A percentile compares a stretch with the other conserved stretches of the same genome.
phyloP scores from a whole-genome alignment of 1,284 basidiomycete species.

The Fomitopsis schrenkii region DNA sequence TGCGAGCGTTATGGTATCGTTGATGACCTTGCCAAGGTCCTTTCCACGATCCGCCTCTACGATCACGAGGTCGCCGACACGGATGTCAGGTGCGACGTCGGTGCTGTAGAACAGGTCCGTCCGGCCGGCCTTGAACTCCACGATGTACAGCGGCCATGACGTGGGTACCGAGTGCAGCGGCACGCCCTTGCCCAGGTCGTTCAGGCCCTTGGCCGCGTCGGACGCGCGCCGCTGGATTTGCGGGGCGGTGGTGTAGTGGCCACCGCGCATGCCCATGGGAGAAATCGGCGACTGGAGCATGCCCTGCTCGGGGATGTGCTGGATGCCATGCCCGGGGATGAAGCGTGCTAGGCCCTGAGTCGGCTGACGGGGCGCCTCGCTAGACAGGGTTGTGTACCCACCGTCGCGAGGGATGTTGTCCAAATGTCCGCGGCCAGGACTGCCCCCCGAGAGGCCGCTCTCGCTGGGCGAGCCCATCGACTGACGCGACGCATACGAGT shows the following conservation, averaged over 20 bases:
- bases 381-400: background rate
- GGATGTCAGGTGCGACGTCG: conserved; percentile 61
- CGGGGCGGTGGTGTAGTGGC: conserved; percentile 25
- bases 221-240: conserved; percentile 45
- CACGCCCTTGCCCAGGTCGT: conserved; percentile 86
- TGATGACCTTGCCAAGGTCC: conserved; percentile 88
- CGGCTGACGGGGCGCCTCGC: conserved; percentile 14
- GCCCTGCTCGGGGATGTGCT: conserved; percentile 46
- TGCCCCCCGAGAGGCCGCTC: conserved; percentile 27
- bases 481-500: conserved; percentile 41
- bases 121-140: conserved; percentile 96
- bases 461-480: conserved; percentile 58
- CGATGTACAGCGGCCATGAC: conserved; percentile 89
- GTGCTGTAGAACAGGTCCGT: conserved; percentile 92
- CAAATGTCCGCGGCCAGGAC: conserved; percentile 26
- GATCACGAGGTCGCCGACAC: conserved; percentile 88
- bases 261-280: conserved; percentile 20
- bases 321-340: conserved; percentile 61
- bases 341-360: conserved; percentile 46
- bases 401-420: conserved; percentile 19
- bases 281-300: conserved; percentile 30
- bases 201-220: conserved; percentile 41
- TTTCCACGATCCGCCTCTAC: conserved; percentile 96
- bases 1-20: conserved; percentile 85
- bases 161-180: conserved; percentile 80